Base-by-base conservation (phyloP, 768 basidiomycete species). In the Termitomyces sp. region DNA sequence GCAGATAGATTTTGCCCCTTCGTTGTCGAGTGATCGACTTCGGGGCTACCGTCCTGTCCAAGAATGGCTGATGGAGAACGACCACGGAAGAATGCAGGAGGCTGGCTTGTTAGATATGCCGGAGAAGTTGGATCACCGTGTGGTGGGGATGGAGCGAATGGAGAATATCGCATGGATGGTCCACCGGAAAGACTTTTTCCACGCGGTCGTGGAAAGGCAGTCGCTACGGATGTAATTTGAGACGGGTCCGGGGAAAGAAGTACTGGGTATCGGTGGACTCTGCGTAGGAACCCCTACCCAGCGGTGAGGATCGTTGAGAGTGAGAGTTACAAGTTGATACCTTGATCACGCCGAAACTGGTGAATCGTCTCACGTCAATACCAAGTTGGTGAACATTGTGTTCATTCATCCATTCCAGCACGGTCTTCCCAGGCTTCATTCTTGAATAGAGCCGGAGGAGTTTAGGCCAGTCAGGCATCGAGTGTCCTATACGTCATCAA, bases 301-400 rank as follows among this genome's bases (percentile, higher is more conserved):
- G 34, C 33, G 41, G n/a, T 63, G 44, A 61, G 34, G 34, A 42
- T 34, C 31, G 42, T 39, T 39, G 53, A 56, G 37, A 15, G 33
- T 12, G n/a, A 48, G n/a, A 13, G n/a, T 39, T 6, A 27, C 61
- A 67, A 85, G 88, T 73, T 20, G n/a, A 63, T 69, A 86, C 91
- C 75, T 99, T 99, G 75, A 99, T 96, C 24, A 98, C 91, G 6
- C 97, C 97, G 67, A 98, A 99, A 61, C 91, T 95, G 18, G 93
- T 86, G 71, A 99, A 97, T n/a, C 97, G 84, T 9, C 96, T 84
- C 8, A 92, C 82, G 69, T 99, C 97, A 54, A 98, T 88, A 2
- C 91, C 93, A 22, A 87, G 71, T 6, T 77, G 74, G 51, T 87
- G 81, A 18, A 95, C 83, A 22, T 86, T 76, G 65, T 93, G 79